phyloP scores from a whole-genome alignment of 2,329 filamentous ascomycete genomes.

The Periconia sp. region DNA sequence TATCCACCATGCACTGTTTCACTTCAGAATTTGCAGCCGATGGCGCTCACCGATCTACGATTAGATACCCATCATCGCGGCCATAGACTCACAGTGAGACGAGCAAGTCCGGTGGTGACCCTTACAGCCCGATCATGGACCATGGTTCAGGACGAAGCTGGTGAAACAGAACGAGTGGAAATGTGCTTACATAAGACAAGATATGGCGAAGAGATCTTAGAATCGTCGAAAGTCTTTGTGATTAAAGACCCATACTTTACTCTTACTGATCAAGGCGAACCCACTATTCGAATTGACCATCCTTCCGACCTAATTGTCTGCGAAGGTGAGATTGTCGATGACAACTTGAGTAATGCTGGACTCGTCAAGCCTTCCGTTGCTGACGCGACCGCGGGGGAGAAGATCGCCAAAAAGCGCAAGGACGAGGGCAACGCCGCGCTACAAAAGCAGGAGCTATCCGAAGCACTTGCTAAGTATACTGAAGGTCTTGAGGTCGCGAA shows the following conservation, averaged over 20 bases:
- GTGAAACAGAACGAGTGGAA: constrained; percentile 41
- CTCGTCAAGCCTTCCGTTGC: constrained; percentile 20
- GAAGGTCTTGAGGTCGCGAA: constrained; percentile 32
- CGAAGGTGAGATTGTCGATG: no score
- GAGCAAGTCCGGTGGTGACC: constrained; percentile 33
- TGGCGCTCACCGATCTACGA: constrained; percentile 42
- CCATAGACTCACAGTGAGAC: constrained; percentile 41
- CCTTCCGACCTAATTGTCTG: constrained; percentile 56
- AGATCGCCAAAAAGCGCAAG: constrained; percentile 37
- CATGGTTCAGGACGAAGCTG: constrained; percentile 39
- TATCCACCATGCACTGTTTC: constrained; percentile 29
- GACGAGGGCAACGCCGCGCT: constrained; percentile 40
- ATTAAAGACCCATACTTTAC: constrained; percentile 65
- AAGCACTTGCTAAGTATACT: constrained; percentile 42
- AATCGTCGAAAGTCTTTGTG: constrained; percentile 45
- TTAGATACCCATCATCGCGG: constrained; percentile 52
- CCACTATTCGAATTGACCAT: constrained; percentile 61
- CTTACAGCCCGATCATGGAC: constrained; percentile 42
- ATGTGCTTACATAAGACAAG: constrained; percentile 30
- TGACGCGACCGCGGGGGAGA: constrained; percentile 40
- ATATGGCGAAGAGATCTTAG: constrained; percentile 43
- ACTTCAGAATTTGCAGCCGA: constrained; percentile 23
- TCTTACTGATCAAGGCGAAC: constrained; percentile 45
- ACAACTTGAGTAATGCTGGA: constrained; percentile 41
- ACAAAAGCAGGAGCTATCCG: constrained; percentile 45